A percentile compares a stretch with the other conserved stretches of the same genome.
Evolutionary conservation across 805 yeast genomes (phyloP).

Genomic region (Wickerhamiella sergipiensis): DNA sequence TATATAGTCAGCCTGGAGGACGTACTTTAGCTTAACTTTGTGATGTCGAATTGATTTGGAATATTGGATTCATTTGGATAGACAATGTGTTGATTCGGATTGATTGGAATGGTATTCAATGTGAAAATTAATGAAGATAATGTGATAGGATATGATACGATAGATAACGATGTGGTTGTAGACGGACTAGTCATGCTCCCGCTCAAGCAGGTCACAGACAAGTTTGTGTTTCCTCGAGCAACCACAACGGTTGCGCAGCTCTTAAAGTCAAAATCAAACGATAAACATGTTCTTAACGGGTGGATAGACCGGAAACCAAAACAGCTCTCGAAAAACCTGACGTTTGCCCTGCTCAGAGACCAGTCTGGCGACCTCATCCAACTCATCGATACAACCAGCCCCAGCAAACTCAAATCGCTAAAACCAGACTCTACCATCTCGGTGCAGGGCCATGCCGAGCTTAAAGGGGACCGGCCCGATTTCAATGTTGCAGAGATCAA

Average conservation of each 20-base stretch:
- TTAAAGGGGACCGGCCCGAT: conserved; percentile 31
- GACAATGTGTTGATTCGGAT: no score
- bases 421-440: conserved; percentile 65
- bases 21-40: no score
- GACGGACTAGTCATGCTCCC: conserved; percentile 1
- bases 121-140: no score
- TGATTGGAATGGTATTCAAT: no score
- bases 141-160: no score
- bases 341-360: conserved; percentile 70
- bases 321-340: conserved; percentile 45
- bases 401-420: conserved; percentile 31
- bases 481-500: conserved; percentile 38
- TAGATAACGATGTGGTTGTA: no score
- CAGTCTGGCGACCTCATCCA: conserved; percentile 54
- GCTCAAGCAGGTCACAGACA: background rate
- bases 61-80: no score
- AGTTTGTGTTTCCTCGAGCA: conserved; percentile 12
- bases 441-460: conserved; percentile 41
- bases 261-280: background rate
- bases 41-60: no score
- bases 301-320: conserved; percentile 73
- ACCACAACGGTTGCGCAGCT: background rate
- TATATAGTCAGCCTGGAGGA: background rate
- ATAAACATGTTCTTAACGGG: conserved; percentile 46
- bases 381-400: conserved; percentile 31